Percentiles rank a stretch among this genome's conserved stretches.
Evolutionary conservation across 208 protist species (phyloP).

Genomic region (Lotmaria passim): DNA sequence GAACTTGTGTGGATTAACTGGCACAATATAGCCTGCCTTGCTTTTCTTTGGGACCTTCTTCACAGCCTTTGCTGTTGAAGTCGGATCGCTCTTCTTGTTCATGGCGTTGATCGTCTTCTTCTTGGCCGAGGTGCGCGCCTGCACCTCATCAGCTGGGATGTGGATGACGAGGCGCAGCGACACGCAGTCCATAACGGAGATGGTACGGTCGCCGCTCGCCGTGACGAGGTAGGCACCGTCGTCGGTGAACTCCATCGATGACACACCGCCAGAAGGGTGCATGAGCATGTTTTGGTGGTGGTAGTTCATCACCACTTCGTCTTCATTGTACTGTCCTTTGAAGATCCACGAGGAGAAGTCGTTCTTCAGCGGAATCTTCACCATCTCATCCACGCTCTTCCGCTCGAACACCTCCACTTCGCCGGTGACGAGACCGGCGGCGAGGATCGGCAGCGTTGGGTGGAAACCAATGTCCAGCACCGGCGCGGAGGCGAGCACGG

Average conservation of each 20-base stretch:
- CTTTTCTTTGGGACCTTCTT: slow-evolving; percentile 28
- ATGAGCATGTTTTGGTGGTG: slow-evolving; percentile 79
- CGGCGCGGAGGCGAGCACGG: slow-evolving; percentile 56
- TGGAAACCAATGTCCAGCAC: slow-evolving; percentile 87
- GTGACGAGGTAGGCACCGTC: slow-evolving; percentile 84
- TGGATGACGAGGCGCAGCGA: slow-evolving; percentile 73
- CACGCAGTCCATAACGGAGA: slow-evolving; percentile 87
- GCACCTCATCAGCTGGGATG: slow-evolving; percentile 47
- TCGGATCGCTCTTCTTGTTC: slow-evolving; percentile 42
- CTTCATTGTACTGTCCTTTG: slow-evolving; percentile 44
- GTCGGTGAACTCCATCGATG: slow-evolving; percentile 90
- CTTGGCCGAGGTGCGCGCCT: slow-evolving; percentile 17
- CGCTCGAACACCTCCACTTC: slow-evolving; percentile 84
- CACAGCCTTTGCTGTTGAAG: slow-evolving; percentile 13
- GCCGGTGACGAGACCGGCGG: slow-evolving; percentile 78
- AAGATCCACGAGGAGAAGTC: slow-evolving; percentile 81
- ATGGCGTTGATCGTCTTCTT: slow-evolving; percentile 45
- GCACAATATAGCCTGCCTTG: slow-evolving; percentile 3
- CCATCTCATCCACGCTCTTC: slow-evolving; percentile 54
- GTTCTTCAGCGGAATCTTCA: slow-evolving; percentile 64
- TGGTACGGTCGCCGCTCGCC: slow-evolving; percentile 78
- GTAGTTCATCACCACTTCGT: slow-evolving; percentile 61
- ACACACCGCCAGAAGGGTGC: slow-evolving; percentile 74
- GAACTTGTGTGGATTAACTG: slow-evolving; percentile 85
- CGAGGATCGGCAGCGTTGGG: slow-evolving; percentile 71